Conservation (phyloP, 2,329 filamentous ascomycete species). For the Elsinoe arachidis region DNA sequence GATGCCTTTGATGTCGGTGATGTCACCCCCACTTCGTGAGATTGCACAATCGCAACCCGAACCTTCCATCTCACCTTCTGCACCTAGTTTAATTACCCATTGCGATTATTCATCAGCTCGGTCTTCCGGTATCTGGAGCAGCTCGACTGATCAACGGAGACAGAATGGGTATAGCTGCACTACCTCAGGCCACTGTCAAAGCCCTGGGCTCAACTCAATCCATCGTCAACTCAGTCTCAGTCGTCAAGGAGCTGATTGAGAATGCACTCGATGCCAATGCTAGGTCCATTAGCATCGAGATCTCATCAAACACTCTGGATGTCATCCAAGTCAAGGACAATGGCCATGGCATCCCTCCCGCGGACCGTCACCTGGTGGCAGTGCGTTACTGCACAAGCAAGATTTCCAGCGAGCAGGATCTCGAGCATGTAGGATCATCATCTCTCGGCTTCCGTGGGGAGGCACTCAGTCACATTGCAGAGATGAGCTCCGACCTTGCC, state of each 20-base stretch:
- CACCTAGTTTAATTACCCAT: neutral
- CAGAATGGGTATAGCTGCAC: conserved; percentile 33
- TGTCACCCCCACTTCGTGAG: conserved; percentile 1
- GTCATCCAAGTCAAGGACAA: conserved; percentile 64
- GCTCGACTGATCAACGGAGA: neutral
- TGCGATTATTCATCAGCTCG: neutral
- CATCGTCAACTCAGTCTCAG: conserved; percentile 50
- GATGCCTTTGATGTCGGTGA: neutral
- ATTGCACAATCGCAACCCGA: conserved; percentile 1
- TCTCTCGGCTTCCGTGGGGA: conserved; percentile 71
- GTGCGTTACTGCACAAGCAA: conserved; percentile 67
- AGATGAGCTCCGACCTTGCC: conserved; percentile 47
- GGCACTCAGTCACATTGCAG: conserved; percentile 58
- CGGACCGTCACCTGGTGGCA: conserved; percentile 56
- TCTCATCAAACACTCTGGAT: conserved; percentile 59
- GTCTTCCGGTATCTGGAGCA: neutral
- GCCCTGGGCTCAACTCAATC: conserved; percentile 54
- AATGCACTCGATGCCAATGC: conserved; percentile 67
- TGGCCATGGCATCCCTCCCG: conserved; percentile 57
- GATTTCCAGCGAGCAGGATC: conserved; percentile 54
- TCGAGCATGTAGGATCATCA: conserved; percentile 46
- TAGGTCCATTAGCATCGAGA: conserved; percentile 54
- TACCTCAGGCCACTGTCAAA: conserved; percentile 37
- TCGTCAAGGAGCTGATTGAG: conserved; percentile 70
- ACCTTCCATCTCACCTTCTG: neutral